A percentile compares a stretch with the other conserved stretches of the same genome.
Evolutionary conservation across 352 stramenopile genomes (phyloP).

Genomic region (Phytophthora crassamura): DNA sequence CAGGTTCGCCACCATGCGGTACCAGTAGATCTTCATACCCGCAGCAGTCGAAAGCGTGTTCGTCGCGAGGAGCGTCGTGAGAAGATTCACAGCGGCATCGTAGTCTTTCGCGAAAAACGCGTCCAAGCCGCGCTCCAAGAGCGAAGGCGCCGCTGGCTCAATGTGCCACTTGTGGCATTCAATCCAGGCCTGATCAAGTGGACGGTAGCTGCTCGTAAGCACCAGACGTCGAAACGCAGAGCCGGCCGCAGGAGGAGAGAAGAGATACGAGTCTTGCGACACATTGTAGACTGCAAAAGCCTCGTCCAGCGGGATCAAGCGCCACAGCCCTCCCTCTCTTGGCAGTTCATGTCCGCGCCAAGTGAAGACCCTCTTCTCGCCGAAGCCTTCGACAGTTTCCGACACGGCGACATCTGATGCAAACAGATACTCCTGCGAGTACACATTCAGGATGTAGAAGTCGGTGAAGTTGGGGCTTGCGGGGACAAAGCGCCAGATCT

Average conservation of each 20-base stretch:
- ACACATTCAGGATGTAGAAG: slow-evolving; percentile 35
- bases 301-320: slow-evolving; percentile 22
- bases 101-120: slow-evolving; percentile 29
- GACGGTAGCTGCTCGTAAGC: slow-evolving; percentile 26
- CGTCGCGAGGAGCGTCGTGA: slow-evolving; percentile 21
- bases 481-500: slow-evolving; percentile 39
- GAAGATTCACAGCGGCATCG: slow-evolving; percentile 12
- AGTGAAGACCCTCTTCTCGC: slow-evolving; percentile 17
- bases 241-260: slow-evolving; percentile 13
- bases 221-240: slow-evolving; percentile 24
- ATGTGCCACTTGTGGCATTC: slow-evolving; percentile 30
- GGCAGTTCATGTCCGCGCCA: slow-evolving; percentile 27
- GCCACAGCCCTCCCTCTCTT: slow-evolving; percentile 20
- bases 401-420: slow-evolving; percentile 18
- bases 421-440: slow-evolving; percentile 29
- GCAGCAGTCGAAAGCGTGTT: slow-evolving; percentile 9
- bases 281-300: slow-evolving; percentile 30
- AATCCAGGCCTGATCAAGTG: slow-evolving; percentile 28
- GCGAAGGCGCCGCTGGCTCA: slow-evolving; percentile 13
- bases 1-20: slow-evolving; percentile 31
- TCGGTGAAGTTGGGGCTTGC: slow-evolving; percentile 24
- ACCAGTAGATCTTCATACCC: slow-evolving; percentile 28
- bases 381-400: slow-evolving; percentile 18
- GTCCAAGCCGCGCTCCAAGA: slow-evolving; percentile 26
- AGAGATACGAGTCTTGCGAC: slow-evolving; percentile 24